Evolutionary conservation across 148 eudicot species (phyloP).

Genomic region (Rhododendron molle): DNA sequence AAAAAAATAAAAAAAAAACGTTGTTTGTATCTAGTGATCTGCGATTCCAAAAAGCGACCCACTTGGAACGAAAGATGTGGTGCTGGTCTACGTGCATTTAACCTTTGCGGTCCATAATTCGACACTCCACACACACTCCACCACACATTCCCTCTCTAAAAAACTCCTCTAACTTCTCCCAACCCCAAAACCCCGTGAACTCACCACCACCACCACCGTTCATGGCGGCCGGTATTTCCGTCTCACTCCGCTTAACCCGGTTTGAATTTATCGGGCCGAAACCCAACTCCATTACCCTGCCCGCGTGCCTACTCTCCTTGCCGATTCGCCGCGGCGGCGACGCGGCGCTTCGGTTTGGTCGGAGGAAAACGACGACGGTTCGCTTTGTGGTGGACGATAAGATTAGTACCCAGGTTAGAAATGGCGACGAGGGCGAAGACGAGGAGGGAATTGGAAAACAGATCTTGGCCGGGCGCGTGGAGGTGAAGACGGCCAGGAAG

Average conservation of each 20-base stretch:
- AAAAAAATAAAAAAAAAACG: too few relatives aligned
- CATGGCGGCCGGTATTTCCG: slow-evolving; percentile 34
- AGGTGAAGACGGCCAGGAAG: slow-evolving; percentile 62
- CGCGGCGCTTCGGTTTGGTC: slow-evolving; percentile 10
- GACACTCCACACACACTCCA: not conserved
- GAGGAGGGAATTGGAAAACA: slow-evolving; percentile 16
- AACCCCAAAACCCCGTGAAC: not conserved
- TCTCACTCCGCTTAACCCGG: slow-evolving; percentile 13
- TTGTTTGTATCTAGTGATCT: too few relatives aligned
- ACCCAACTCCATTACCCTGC: slow-evolving; percentile 18
- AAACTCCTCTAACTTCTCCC: not conserved
- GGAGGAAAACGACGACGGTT: slow-evolving; percentile 16
- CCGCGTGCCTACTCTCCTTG: slow-evolving; percentile 21
- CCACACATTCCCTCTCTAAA: not conserved
- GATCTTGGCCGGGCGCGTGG: slow-evolving; percentile 32
- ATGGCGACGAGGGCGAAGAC: not conserved
- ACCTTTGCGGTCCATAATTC: not conserved
- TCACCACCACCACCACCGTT: slow-evolving; percentile 5
- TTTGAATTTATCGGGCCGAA: slow-evolving; percentile 18
- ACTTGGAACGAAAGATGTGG: not conserved
- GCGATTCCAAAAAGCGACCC: not conserved
- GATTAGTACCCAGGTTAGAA: not conserved
- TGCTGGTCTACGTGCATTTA: slow-evolving; percentile 13
- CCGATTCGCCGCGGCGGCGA: slow-evolving; percentile 11
- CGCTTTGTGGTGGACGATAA: slow-evolving; percentile 49